Conservation (phyloP, 176 grass and related monocot genomes). For the Phoenix dactylifera region DNA sequence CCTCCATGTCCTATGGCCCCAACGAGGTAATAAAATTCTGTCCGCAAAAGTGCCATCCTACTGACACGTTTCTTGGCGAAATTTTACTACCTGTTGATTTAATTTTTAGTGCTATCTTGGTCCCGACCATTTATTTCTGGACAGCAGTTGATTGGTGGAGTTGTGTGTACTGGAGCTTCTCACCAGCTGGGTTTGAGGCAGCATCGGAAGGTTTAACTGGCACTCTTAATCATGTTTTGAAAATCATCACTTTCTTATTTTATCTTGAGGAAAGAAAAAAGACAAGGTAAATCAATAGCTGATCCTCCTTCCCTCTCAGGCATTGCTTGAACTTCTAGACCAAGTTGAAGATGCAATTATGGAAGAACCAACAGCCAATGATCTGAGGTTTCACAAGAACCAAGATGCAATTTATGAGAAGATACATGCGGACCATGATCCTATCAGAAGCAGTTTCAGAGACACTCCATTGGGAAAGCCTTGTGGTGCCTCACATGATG, state of each 20-base stretch:
- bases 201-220: slow-evolving; percentile 59
- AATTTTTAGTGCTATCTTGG: too few relatives aligned
- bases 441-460: slow-evolving; percentile 12
- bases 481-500: slow-evolving; percentile 16
- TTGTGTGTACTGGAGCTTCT: slow-evolving; percentile 24
- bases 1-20: slow-evolving; percentile 56
- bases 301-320: slow-evolving; percentile 27
- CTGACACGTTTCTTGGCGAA: too few relatives aligned
- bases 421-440: slow-evolving; percentile 5
- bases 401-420: slow-evolving; percentile 13
- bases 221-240: background rate
- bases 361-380: slow-evolving; percentile 44
- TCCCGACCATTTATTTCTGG: slow-evolving; percentile 13
- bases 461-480: slow-evolving; percentile 20
- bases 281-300: too few relatives aligned
- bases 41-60: too few relatives aligned
- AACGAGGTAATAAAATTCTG: slow-evolving; percentile 28
- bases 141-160: slow-evolving; percentile 23
- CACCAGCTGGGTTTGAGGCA: slow-evolving; percentile 39
- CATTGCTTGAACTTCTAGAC: slow-evolving; percentile 80
- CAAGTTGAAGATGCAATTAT: slow-evolving; percentile 96
- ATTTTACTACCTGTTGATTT: too few relatives aligned
- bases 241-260: too few relatives aligned
- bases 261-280: too few relatives aligned
- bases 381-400: slow-evolving; percentile 19